These are phyloP conservation scores for Suhomyces bolitotheri DNA, from an alignment of 1,139 yeast genomes.

Conservation along the genomic window DNA sequence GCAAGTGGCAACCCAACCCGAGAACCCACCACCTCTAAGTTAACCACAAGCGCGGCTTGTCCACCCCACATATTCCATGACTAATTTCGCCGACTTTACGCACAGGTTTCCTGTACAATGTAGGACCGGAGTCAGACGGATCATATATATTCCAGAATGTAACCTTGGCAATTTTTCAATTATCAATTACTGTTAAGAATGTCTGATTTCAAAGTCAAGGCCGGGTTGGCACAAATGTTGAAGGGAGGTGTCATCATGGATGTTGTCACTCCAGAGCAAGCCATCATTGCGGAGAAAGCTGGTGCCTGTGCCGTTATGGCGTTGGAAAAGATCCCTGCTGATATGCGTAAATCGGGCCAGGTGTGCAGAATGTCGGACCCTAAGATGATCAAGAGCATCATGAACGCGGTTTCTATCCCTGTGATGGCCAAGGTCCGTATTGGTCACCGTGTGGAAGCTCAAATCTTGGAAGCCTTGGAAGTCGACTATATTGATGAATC, in stretches of 20 bases:
- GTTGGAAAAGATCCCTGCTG: conserved; percentile 82
- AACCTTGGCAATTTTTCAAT: too few species aligned
- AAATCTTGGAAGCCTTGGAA: conserved; percentile 69
- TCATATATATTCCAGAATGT: too few species aligned
- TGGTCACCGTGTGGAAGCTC: conserved; percentile 85
- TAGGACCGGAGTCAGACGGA: too few species aligned
- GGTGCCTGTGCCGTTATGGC: conserved; percentile 96
- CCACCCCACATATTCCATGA: too few species aligned
- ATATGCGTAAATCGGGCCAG: conserved; percentile 79
- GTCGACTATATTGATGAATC: conserved; percentile 85
- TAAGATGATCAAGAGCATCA: conserved; percentile 72
- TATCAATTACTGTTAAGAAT: conserved; percentile 18
- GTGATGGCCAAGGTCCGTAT: conserved; percentile 90
- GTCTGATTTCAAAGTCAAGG: conserved; percentile 63
- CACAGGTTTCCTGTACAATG: neutral
- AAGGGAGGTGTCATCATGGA: conserved; percentile 64
- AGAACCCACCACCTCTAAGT: too few species aligned
- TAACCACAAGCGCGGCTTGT: too few species aligned
- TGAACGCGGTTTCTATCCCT: conserved; percentile 70
- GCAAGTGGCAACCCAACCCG: too few species aligned
- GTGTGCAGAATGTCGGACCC: conserved; percentile 92
- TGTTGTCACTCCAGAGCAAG: conserved; percentile 55
- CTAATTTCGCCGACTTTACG: too few species aligned
- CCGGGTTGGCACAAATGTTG: conserved; percentile 86
- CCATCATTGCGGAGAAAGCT: conserved; percentile 70